phyloP scores from a whole-genome alignment of 805 yeast genomes.

The Pichia scutulata region DNA sequence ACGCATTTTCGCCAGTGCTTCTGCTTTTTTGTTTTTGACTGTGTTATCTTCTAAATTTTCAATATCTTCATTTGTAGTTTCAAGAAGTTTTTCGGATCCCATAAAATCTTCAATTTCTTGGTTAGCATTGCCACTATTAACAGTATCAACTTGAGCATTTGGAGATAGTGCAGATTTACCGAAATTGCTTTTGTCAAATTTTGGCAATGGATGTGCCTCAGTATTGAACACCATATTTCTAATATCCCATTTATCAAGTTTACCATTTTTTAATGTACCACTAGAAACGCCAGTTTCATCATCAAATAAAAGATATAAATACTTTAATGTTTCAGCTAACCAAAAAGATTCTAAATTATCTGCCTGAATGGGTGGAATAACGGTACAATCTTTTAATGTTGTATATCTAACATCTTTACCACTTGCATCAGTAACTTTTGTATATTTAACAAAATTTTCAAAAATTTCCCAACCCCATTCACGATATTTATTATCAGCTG shows the following conservation, averaged over 20 bases:
- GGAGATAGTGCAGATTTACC: conserved; percentile 51
- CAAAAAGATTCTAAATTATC: conserved; percentile 90
- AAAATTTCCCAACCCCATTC: conserved; percentile 88
- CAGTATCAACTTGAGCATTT: neutral
- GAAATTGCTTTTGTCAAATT: conserved; percentile 44
- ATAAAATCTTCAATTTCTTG: neutral
- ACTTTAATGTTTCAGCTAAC: conserved; percentile 89
- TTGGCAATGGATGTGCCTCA: conserved; percentile 92
- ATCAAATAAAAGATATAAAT: conserved; percentile 72
- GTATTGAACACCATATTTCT: conserved; percentile 75
- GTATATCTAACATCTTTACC: conserved; percentile 36
- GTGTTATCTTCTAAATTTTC: neutral
- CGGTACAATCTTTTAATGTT: conserved; percentile 59
- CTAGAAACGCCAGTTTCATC: conserved; percentile 26
- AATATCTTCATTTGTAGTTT: neutral
- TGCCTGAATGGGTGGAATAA: conserved; percentile 40
- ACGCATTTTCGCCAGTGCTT: neutral
- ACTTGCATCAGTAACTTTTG: conserved; percentile 38
- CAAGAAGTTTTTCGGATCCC: neutral
- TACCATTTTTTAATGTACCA: conserved; percentile 23
- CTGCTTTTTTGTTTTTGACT: neutral
- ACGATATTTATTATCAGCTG: conserved; percentile 74
- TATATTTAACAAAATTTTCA: conserved; percentile 54
- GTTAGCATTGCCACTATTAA: neutral
- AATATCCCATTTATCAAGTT: conserved; percentile 51